A percentile compares a stretch with the other conserved stretches of the same genome.
These are phyloP conservation scores for Silene uniflora DNA, from an alignment of 148 eudicot species.

Conservation along the genomic window DNA sequence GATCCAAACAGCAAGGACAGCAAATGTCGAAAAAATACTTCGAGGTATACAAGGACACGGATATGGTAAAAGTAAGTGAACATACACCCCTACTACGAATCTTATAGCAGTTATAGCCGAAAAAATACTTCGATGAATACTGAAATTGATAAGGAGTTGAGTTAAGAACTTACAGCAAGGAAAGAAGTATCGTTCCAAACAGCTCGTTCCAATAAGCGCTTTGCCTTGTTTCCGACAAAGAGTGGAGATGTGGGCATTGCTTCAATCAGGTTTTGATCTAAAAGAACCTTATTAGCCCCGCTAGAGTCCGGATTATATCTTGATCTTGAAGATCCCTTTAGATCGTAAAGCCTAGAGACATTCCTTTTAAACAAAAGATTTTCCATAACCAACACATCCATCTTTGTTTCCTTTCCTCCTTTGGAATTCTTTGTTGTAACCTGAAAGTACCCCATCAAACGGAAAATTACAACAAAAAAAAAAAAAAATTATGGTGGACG, in stretches of 20 bases:
- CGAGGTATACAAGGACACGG: no score
- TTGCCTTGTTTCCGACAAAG: constrained; percentile 92
- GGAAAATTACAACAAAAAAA: background rate
- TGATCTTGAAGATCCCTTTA: constrained; percentile 88
- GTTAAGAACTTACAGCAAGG: constrained; percentile 71
- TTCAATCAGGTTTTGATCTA: constrained; percentile 93
- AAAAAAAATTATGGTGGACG: background rate
- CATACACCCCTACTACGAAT: no score
- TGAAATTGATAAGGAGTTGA: background rate
- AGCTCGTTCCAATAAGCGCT: constrained; percentile 81
- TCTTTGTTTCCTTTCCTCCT: constrained; percentile 88
- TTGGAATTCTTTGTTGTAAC: constrained; percentile 67
- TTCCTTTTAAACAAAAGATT: constrained; percentile 85
- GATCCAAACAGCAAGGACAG: no score
- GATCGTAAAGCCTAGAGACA: constrained; percentile 75
- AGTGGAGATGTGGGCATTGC: constrained; percentile 96
- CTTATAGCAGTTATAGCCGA: no score
- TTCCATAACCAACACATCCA: constrained; percentile 95
- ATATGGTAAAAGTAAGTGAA: no score
- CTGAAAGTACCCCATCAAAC: constrained; percentile 28
- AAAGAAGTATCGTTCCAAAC: constrained; percentile 97
- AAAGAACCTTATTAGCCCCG: constrained; percentile 85
- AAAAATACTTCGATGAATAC: background rate
- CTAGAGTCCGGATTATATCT: constrained; percentile 83
- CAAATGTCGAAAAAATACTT: no score